phyloP scores from a whole-genome alignment of 805 yeast species.

The Suhomyces canberraensis region DNA sequence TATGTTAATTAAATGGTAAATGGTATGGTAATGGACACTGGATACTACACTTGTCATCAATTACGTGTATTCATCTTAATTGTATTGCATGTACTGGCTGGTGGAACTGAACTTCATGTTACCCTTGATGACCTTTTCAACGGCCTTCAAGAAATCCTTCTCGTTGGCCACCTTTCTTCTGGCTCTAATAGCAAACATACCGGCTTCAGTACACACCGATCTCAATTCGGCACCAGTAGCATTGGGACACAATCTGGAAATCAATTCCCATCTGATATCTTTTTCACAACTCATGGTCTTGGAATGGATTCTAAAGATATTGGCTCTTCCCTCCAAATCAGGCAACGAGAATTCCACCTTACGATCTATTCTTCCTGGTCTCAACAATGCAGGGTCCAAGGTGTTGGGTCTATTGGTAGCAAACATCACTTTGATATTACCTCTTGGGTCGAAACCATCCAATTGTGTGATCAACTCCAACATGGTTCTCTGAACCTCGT shows the following conservation, averaged over 20 bases:
- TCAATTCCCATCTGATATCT: slow-evolving; percentile 97
- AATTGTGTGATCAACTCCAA: slow-evolving; percentile 94
- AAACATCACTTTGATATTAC: slow-evolving; percentile 98
- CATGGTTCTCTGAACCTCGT: slow-evolving; percentile 99
- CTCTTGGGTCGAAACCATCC: slow-evolving; percentile 98
- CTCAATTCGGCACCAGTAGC: slow-evolving; percentile 98
- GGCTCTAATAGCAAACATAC: slow-evolving; percentile 98
- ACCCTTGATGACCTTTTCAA: slow-evolving; percentile 97
- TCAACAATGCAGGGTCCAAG: slow-evolving; percentile 91
- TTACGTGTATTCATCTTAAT: no score
- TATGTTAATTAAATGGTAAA: no score
- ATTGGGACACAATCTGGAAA: slow-evolving; percentile 95
- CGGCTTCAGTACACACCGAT: slow-evolving; percentile 98
- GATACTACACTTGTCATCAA: no score
- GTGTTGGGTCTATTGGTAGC: slow-evolving; percentile 99
- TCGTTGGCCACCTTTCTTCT: slow-evolving; percentile 98
- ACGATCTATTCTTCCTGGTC: slow-evolving; percentile 99
- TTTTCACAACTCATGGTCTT: slow-evolving; percentile 98
- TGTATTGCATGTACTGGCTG: slow-evolving; percentile 97
- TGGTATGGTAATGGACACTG: no score
- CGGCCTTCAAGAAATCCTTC: slow-evolving; percentile 96
- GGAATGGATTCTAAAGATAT: slow-evolving; percentile 94
- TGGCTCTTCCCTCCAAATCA: slow-evolving; percentile 96
- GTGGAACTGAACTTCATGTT: slow-evolving; percentile 97
- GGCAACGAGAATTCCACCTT: slow-evolving; percentile 97